Evolutionary conservation across 1,284 basidiomycete genomes (phyloP), one percentile per base, ranked within the genome.

Genomic region (Austropuccinia psidii): DNA sequence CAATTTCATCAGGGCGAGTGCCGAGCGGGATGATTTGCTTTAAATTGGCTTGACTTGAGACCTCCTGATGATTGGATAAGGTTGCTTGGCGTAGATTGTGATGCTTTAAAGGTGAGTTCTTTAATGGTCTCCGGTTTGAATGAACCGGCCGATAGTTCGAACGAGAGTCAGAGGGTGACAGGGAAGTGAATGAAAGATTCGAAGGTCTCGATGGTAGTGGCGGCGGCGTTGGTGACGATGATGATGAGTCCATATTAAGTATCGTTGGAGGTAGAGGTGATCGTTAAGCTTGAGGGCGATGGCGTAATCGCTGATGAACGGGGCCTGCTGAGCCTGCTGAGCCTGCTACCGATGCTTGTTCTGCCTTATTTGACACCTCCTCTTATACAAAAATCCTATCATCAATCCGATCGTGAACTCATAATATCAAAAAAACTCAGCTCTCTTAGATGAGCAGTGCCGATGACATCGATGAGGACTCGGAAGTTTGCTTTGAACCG

Each of bases 201-300:
- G 66, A 68, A 27, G 49, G 66, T 55, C 66, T 54, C 5, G 66
- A 68, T 68, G 50, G n/a, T 3, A 57, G 31, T 8, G 66, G 37
- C 27, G 54, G 7, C 15, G 6, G 21, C 5, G 54, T 21, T 13
- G 49, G 66, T 21, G 64, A 66, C 15, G 43, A 8, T 57, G 54
- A 21, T 50, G 49, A 19, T 50, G 49, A 50, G 49, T 27, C 7
- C 8, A 27, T 50, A n/a, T 27, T 50, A 27, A 27, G 17, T n/a
- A n/a, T n/a, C n/a, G n/a, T n/a, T n/a, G n/a, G n/a, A n/a, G n/a
- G n/a, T n/a, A n/a, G n/a, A n/a, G n/a, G n/a, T n/a, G n/a, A n/a
- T n/a, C n/a, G n/a, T n/a, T n/a, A n/a, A n/a, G n/a, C n/a, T n/a
- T n/a, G n/a, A n/a, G n/a, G n/a, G n/a, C n/a, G n/a, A n/a, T n/a